A percentile compares a stretch with the other conserved stretches of the same genome.
phyloP scores from a whole-genome alignment of 179 eudicot species.

The Heliamphora pulchella region DNA sequence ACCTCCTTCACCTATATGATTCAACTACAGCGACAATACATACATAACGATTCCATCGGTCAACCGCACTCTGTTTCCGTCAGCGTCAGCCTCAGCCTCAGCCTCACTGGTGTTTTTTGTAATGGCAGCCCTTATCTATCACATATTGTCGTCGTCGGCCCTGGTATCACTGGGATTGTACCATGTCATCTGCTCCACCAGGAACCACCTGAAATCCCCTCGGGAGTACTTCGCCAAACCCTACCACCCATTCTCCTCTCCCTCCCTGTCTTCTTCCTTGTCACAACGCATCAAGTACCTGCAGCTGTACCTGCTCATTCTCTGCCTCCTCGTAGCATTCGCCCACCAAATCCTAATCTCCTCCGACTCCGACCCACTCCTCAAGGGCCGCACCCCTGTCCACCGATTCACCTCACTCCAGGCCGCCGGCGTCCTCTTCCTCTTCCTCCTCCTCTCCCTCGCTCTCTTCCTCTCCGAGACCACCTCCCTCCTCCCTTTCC shows the following conservation, averaged over 20 bases:
- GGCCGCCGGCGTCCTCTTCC: constrained; percentile 48
- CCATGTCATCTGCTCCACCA: constrained; percentile 58
- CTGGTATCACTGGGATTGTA: constrained; percentile 50
- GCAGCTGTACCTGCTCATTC: constrained; percentile 46
- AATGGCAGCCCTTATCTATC: constrained; percentile 52
- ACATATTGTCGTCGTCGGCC: constrained; percentile 37
- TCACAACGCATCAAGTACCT: constrained; percentile 30
- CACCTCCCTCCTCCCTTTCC: constrained; percentile 46
- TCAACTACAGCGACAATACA: too few relatives aligned
- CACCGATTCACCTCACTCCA: constrained; percentile 72
- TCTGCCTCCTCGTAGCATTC: constrained; percentile 37
- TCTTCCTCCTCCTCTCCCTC: constrained; percentile 53
- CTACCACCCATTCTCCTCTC: constrained; percentile 52
- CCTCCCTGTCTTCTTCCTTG: background rate
- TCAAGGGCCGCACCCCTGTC: constrained; percentile 63
- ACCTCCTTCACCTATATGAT: too few relatives aligned
- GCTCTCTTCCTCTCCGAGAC: constrained; percentile 46
- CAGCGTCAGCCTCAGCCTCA: too few relatives aligned
- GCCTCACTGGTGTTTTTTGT: too few relatives aligned
- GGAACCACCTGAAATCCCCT: constrained; percentile 57
- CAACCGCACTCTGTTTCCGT: too few relatives aligned
- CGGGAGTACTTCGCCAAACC: constrained; percentile 63
- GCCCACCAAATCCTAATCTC: constrained; percentile 47
- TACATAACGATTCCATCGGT: too few relatives aligned
- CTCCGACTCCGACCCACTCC: constrained; percentile 54